Evolutionary conservation across 257 asterid species (phyloP).

Genomic region (Lycium ferocissimum): DNA sequence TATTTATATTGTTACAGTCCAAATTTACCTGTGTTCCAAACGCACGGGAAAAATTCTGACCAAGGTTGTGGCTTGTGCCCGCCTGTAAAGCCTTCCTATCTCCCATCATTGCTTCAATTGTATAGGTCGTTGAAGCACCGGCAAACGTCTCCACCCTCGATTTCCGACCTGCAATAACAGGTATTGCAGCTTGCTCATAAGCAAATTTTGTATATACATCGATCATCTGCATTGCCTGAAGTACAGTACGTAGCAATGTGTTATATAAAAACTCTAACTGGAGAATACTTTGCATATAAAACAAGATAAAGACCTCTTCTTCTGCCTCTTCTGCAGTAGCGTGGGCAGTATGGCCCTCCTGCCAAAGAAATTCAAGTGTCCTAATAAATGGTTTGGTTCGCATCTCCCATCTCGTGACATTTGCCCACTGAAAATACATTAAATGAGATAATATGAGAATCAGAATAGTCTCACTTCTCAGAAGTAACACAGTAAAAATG

Average conservation of each 20-base stretch:
- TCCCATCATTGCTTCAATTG: slow-evolving; percentile 99
- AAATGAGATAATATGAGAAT: slow-evolving; percentile 26
- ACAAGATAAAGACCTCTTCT: slow-evolving; percentile 64
- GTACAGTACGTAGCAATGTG: slow-evolving; percentile 43
- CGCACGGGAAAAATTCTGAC: slow-evolving; percentile 98
- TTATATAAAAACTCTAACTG: slow-evolving; percentile 38
- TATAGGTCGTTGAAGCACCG: slow-evolving; percentile 92
- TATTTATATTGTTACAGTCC: background rate
- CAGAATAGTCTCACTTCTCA: slow-evolving; percentile 14
- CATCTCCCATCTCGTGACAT: slow-evolving; percentile 99
- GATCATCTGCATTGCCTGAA: slow-evolving; percentile 98
- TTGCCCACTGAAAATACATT: slow-evolving; percentile 79
- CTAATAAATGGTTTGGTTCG: slow-evolving; percentile 96
- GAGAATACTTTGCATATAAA: slow-evolving; percentile 14
- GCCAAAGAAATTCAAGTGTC: slow-evolving; percentile 98
- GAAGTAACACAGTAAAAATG: slow-evolving; percentile 21
- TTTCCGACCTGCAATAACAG: slow-evolving; percentile 96
- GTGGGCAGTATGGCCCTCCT: slow-evolving; percentile 99
- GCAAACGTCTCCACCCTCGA: slow-evolving; percentile 95
- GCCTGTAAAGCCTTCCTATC: slow-evolving; percentile 98
- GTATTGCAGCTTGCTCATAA: slow-evolving; percentile 97
- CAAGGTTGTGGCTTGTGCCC: slow-evolving; percentile 98
- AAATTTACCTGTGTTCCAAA: slow-evolving; percentile 83
- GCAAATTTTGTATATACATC: slow-evolving; percentile 88
- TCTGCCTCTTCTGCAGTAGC: slow-evolving; percentile 94